Evolutionary conservation across 2,329 filamentous ascomycete genomes (phyloP).

Genomic region (Stachybotrys chlorohalonatus): DNA sequence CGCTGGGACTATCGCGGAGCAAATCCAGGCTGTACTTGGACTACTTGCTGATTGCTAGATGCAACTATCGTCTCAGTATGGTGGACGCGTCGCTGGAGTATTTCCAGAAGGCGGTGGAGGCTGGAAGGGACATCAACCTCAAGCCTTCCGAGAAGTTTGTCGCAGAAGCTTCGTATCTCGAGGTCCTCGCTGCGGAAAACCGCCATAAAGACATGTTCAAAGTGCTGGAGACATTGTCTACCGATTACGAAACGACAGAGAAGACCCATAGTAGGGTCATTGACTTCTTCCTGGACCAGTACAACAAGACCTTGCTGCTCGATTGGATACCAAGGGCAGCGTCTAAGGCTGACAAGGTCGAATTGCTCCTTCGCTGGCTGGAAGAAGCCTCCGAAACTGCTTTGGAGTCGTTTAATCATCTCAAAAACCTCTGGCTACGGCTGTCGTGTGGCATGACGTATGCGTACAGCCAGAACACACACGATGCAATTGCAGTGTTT

Average conservation of each 20-base stretch:
- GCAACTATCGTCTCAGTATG: conserved; percentile 22
- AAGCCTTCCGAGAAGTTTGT: conserved; percentile 24
- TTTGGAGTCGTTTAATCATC: conserved; percentile 22
- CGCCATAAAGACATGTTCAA: conserved; percentile 24
- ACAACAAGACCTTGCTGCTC: conserved; percentile 20
- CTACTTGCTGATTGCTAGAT: conserved; percentile 26
- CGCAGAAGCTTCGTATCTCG: conserved; percentile 25
- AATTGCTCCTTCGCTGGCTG: conserved; percentile 19
- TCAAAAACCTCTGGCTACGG: conserved; percentile 26
- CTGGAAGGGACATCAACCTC: conserved; percentile 14
- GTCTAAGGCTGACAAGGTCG: conserved; percentile 20
- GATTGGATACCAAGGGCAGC: conserved; percentile 33
- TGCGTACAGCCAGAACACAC: conserved; percentile 23
- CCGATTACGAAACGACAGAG: conserved; percentile 11
- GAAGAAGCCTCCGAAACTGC: conserved; percentile 22
- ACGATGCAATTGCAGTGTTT: conserved; percentile 24
- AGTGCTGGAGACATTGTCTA: conserved; percentile 22
- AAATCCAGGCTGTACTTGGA: conserved; percentile 32
- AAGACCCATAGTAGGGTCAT: conserved; percentile 19
- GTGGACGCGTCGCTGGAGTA: conserved; percentile 23
- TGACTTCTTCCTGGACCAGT: conserved; percentile 24
- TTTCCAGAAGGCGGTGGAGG: conserved; percentile 25
- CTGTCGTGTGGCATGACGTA: conserved; percentile 25
- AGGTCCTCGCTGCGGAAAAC: conserved; percentile 26
- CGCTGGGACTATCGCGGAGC: conserved; percentile 14